These are phyloP conservation scores for Suillus ampliporus DNA, from an alignment of 768 basidiomycete species.

Conservation along the genomic window DNA sequence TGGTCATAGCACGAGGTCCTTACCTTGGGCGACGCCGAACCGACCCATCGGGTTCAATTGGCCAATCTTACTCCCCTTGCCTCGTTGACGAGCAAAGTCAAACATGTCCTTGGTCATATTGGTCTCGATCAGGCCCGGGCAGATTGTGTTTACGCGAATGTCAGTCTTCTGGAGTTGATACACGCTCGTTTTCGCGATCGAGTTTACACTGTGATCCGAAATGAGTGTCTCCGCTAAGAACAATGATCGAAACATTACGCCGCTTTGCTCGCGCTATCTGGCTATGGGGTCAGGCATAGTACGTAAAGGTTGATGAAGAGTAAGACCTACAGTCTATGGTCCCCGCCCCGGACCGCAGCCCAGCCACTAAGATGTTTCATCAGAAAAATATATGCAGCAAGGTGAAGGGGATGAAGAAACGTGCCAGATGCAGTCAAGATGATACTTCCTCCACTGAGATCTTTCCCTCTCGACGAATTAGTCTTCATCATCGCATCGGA, in stretches of 20 bases:
- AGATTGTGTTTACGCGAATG: constrained; percentile 88
- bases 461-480: constrained; percentile 72
- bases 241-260: constrained; percentile 54
- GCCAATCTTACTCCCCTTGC: constrained; percentile 78
- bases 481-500: constrained; percentile 80
- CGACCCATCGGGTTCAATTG: constrained; percentile 81
- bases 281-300: constrained; percentile 24
- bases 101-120: constrained; percentile 87
- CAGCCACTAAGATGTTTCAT: constrained; percentile 64
- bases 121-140: constrained; percentile 93
- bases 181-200: constrained; percentile 80
- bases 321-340: constrained; percentile 72
- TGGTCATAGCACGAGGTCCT: constrained; percentile 21
- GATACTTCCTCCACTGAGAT: constrained; percentile 76
- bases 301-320: background rate
- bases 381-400: background rate
- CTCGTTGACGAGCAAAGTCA: constrained; percentile 74
- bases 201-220: constrained; percentile 68
- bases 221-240: constrained; percentile 13
- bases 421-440: constrained; percentile 85
- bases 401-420: constrained; percentile 24
- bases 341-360: constrained; percentile 83
- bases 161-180: constrained; percentile 83
- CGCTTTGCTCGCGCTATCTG: constrained; percentile 93
- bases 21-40: constrained; percentile 83